These are phyloP conservation scores for Suhomyces faveliae DNA, from an alignment of 805 yeast species.

Conservation along the genomic window DNA sequence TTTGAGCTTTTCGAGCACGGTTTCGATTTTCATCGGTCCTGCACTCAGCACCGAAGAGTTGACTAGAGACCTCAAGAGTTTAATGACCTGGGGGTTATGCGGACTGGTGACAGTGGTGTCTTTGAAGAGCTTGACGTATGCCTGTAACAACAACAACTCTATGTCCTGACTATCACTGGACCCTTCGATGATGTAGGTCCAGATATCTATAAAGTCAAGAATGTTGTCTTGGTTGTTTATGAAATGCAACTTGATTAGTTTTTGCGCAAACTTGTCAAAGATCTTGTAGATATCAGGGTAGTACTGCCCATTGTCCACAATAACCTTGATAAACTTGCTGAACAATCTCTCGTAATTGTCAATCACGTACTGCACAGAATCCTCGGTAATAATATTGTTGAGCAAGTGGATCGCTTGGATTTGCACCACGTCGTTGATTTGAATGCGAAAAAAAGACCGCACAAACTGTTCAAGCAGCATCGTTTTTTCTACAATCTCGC, in stretches of 20 bases:
- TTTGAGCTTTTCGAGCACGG: conserved; percentile 17
- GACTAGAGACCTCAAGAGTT: neutral
- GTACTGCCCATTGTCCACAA: conserved; percentile 34
- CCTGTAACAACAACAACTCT: conserved; percentile 22
- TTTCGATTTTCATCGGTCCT: neutral
- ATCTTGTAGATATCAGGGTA: conserved; percentile 32
- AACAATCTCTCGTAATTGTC: conserved; percentile 15
- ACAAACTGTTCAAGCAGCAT: conserved; percentile 16
- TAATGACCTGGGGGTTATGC: neutral
- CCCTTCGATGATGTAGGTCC: conserved; percentile 8
- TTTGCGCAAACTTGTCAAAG: conserved; percentile 26
- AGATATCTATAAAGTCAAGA: conserved; percentile 12
- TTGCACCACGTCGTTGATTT: conserved; percentile 35
- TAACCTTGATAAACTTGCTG: conserved; percentile 21
- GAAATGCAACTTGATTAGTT: conserved; percentile 16
- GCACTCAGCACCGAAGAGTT: conserved; percentile 1
- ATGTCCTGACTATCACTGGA: conserved; percentile 20
- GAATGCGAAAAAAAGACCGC: conserved; percentile 17
- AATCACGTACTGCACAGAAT: conserved; percentile 11
- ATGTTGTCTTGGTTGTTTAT: conserved; percentile 9
- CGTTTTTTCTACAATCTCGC: conserved; percentile 7
- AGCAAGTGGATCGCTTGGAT: conserved; percentile 37
- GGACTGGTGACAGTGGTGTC: conserved; percentile 1
- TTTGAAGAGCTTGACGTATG: conserved; percentile 4
- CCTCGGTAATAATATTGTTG: conserved; percentile 24